Percentiles rank a stretch among this genome's conserved stretches.
Conservation (phyloP, 345 rosid genomes). For the Rhizophora apiculata region DNA sequence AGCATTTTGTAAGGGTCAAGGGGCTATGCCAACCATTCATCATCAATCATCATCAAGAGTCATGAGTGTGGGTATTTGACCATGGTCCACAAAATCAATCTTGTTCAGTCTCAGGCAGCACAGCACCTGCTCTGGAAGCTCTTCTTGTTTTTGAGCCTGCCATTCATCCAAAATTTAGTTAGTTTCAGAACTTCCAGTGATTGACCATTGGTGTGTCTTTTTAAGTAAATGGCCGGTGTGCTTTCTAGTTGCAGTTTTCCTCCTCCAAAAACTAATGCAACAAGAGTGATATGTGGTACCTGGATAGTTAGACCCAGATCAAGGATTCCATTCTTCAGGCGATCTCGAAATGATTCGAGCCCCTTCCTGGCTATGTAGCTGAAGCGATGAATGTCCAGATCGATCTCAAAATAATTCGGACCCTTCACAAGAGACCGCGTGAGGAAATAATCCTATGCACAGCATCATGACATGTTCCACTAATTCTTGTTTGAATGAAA, state of each 20-base stretch:
- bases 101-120: constrained; percentile 85
- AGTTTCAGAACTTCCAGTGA: not conserved
- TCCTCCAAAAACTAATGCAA: not conserved
- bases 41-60: constrained; percentile 40
- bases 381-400: constrained; percentile 88
- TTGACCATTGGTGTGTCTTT: too few relatives aligned
- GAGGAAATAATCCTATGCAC: too few relatives aligned
- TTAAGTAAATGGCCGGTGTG: not conserved
- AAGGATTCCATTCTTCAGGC: constrained; percentile 65
- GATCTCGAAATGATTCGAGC: constrained; percentile 80
- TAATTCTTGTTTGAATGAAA: too few relatives aligned
- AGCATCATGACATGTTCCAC: too few relatives aligned
- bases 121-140: constrained; percentile 74
- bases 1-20: too few relatives aligned
- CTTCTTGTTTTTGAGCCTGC: constrained; percentile 96
- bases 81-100: constrained; percentile 70
- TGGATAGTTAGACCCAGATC: constrained; percentile 87
- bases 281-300: constrained; percentile 37
- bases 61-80: constrained; percentile 64
- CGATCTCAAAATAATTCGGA: constrained; percentile 83
- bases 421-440: constrained; percentile 45
- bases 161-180: not conserved
- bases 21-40: not conserved
- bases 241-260: not conserved
- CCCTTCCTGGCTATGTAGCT: constrained; percentile 93